phyloP scores from a whole-genome alignment of 768 basidiomycete genomes.

The Hygrophoropsis aurantiaca region DNA sequence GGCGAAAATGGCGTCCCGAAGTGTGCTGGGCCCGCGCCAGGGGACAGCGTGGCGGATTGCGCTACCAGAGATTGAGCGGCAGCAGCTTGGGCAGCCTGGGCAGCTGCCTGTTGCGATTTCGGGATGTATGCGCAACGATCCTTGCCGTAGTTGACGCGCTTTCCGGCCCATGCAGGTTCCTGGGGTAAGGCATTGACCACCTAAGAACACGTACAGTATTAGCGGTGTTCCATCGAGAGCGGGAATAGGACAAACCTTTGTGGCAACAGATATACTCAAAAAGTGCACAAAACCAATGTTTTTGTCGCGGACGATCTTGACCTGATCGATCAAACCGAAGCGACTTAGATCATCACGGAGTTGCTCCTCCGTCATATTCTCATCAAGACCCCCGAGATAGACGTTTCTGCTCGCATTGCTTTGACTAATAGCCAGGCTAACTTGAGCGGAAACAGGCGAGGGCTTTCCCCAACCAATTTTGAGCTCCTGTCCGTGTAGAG shows the following conservation, averaged over 20 bases:
- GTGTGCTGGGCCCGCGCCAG: conserved; percentile 22
- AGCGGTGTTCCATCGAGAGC: not conserved
- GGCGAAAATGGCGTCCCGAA: conserved; percentile 41
- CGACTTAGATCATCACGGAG: conserved; percentile 87
- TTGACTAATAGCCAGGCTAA: conserved; percentile 85
- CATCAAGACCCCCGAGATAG: conserved; percentile 92
- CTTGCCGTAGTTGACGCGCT: conserved; percentile 97
- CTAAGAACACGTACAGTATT: conserved; percentile 34
- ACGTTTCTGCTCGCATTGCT: conserved; percentile 95
- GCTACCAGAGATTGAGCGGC: conserved; percentile 70
- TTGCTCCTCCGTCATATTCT: conserved; percentile 86
- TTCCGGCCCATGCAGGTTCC: conserved; percentile 92
- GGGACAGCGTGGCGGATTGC: conserved; percentile 44
- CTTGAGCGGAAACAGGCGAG: conserved; percentile 80
- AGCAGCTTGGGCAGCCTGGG: conserved; percentile 84
- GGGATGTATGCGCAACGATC: conserved; percentile 98
- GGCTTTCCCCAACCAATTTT: conserved; percentile 99
- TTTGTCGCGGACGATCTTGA: conserved; percentile 99
- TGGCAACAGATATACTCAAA: conserved; percentile 90
- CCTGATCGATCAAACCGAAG: conserved; percentile 97
- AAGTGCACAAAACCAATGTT: conserved; percentile 99
- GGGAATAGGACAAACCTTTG: conserved; percentile 65
- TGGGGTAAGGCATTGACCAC: conserved; percentile 92
- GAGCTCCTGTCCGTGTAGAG: conserved; percentile 92
- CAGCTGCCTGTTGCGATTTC: conserved; percentile 89